phyloP scores from a whole-genome alignment of 192 early-diverging fungal genomes.

The Funneliformis mosseae region DNA sequence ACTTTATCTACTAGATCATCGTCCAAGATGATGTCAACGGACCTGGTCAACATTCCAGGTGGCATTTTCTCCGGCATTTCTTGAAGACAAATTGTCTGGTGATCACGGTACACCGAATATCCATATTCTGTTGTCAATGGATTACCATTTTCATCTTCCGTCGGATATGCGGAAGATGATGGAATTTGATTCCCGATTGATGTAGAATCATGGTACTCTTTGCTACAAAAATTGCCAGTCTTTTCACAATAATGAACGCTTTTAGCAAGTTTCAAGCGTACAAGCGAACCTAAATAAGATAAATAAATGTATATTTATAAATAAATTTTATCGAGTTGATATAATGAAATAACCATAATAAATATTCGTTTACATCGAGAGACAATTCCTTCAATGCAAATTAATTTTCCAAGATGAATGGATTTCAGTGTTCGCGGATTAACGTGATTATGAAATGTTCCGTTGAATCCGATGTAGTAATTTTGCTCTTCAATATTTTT shows the following conservation, averaged over 20 bases:
- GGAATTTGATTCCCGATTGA: slow-evolving; percentile 69
- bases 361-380: slow-evolving; percentile 76
- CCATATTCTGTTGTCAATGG: slow-evolving; percentile 93
- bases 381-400: slow-evolving; percentile 97
- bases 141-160: slow-evolving; percentile 92
- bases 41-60: slow-evolving; percentile 89
- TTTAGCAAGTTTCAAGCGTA: slow-evolving; percentile 90
- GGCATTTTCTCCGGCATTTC: slow-evolving; percentile 99
- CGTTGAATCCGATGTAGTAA: slow-evolving; percentile 84
- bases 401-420: slow-evolving; percentile 77
- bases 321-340: not conserved
- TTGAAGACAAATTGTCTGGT: slow-evolving; percentile 92
- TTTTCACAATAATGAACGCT: slow-evolving; percentile 93
- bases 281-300: slow-evolving; percentile 76
- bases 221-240: slow-evolving; percentile 76
- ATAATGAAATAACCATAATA: not conserved
- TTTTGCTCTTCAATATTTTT: slow-evolving; percentile 41
- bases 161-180: slow-evolving; percentile 85
- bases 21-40: slow-evolving; percentile 92
- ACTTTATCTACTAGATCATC: slow-evolving; percentile 94
- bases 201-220: slow-evolving; percentile 87
- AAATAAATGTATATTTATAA: not conserved
- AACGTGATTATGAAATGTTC: slow-evolving; percentile 89
- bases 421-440: slow-evolving; percentile 87
- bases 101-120: slow-evolving; percentile 84